phyloP scores from a whole-genome alignment of 768 basidiomycete species.

The Piloderma croceum region DNA sequence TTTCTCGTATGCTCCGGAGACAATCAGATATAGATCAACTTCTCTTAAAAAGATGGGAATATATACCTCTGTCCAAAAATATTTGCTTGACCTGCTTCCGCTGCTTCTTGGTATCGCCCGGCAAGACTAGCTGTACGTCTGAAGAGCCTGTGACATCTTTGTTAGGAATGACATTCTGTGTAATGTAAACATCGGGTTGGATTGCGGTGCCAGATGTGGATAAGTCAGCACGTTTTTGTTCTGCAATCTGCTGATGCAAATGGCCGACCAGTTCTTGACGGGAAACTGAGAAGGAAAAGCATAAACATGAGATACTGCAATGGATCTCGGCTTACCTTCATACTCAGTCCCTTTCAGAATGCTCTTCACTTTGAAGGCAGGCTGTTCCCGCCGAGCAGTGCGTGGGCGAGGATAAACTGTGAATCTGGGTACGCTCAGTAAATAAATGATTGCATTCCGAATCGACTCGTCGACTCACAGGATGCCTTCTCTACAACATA shows the following conservation, averaged over 20 bases:
- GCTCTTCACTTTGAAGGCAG: constrained; percentile 79
- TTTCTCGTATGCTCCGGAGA: constrained; percentile 56
- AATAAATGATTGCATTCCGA: constrained; percentile 40
- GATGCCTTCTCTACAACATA: constrained; percentile 78
- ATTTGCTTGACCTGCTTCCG: constrained; percentile 67
- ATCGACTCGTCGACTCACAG: constrained; percentile 41
- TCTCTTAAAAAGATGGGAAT: neutral
- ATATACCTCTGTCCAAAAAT: constrained; percentile 60
- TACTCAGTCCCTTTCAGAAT: constrained; percentile 73
- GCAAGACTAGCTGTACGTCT: constrained; percentile 61
- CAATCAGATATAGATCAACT: neutral
- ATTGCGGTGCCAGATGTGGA: constrained; percentile 53
- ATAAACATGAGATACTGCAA: too few relatives aligned
- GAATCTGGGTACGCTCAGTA: constrained; percentile 32
- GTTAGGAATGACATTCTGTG: constrained; percentile 22
- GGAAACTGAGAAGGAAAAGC: constrained; percentile 46
- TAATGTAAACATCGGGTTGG: constrained; percentile 35
- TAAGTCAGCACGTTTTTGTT: constrained; percentile 71
- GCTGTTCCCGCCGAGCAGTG: constrained; percentile 48
- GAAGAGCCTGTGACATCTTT: constrained; percentile 34
- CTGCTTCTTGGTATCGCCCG: constrained; percentile 67
- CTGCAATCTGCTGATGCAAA: constrained; percentile 72
- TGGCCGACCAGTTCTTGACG: constrained; percentile 68
- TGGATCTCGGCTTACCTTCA: constrained; percentile 57
- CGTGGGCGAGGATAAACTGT: constrained; percentile 51